These are phyloP conservation scores for Phlyctochytrium arcticum DNA, from an alignment of 192 early-diverging fungal genomes.

Conservation along the genomic window DNA sequence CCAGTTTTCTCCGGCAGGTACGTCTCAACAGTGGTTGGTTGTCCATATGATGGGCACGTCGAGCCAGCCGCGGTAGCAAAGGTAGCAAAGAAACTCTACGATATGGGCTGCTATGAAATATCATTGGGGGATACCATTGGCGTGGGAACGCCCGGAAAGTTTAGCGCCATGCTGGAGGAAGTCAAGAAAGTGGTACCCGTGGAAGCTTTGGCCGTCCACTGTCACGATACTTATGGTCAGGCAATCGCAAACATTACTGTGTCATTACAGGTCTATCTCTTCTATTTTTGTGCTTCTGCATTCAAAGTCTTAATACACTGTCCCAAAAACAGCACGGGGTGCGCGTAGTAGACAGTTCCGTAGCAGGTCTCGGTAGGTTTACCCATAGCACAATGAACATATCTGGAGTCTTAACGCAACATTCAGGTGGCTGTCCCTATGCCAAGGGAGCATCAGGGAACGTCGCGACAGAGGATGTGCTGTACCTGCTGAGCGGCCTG, in stretches of 20 bases:
- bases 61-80: conserved; percentile 64
- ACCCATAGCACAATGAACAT: no score
- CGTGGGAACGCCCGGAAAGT: conserved; percentile 62
- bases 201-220: conserved; percentile 81
- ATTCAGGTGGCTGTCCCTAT: conserved; percentile 87
- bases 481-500: conserved; percentile 84
- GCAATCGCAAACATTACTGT: conserved; percentile 89
- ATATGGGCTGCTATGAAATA: conserved; percentile 96
- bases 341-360: conserved; percentile 88
- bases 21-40: conserved; percentile 86
- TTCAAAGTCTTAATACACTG: neutral
- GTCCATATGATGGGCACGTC: conserved; percentile 86
- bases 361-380: conserved; percentile 75
- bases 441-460: conserved; percentile 95
- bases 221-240: conserved; percentile 97
- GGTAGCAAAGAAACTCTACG: conserved; percentile 67
- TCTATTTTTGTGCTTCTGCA: neutral
- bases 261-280: conserved; percentile 54
- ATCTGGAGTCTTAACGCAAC: no score
- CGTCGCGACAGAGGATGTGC: conserved; percentile 94
- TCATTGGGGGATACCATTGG: conserved; percentile 96
- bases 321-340: conserved; percentile 60
- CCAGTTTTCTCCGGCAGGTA: conserved; percentile 51
- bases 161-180: conserved; percentile 64
- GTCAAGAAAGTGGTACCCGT: conserved; percentile 69